These are phyloP conservation scores for Zymoseptoria crescenta DNA, from an alignment of 2,329 filamentous ascomycete genomes.

Conservation along the genomic window DNA sequence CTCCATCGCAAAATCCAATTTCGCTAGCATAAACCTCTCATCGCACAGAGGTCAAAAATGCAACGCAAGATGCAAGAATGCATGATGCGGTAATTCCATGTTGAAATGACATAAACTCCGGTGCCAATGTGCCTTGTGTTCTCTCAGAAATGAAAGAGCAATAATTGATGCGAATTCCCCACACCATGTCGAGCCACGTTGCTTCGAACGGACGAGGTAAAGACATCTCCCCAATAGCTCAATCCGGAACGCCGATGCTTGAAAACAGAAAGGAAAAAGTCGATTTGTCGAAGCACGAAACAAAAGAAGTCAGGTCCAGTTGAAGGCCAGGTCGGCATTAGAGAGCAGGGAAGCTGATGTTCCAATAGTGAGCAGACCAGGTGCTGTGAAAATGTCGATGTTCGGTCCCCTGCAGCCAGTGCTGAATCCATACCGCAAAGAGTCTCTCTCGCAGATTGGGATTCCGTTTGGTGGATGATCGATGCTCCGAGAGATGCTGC, in stretches of 20 bases:
- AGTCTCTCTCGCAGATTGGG: too few species aligned
- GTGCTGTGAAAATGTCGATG: neutral
- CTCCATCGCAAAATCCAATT: neutral
- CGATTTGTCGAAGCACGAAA: neutral
- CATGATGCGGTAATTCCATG: neutral
- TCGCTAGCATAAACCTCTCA: neutral
- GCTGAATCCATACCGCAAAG: neutral
- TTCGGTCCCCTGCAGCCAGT: neutral
- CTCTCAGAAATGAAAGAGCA: too few species aligned
- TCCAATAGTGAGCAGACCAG: neutral
- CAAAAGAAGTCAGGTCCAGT: neutral
- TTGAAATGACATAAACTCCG: neutral
- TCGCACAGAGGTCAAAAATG: neutral
- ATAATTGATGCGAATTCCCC: neutral
- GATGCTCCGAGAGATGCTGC: too few species aligned
- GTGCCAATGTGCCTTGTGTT: too few species aligned
- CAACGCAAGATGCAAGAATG: neutral
- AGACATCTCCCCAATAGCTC: neutral
- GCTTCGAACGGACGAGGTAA: neutral
- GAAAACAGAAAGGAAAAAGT: neutral
- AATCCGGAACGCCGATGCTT: neutral
- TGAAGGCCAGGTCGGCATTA: neutral
- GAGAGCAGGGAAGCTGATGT: neutral
- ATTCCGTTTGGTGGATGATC: too few species aligned
- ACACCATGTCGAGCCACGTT: neutral